Evolutionary conservation across 495 filamentous ascomycete genomes (phyloP).

Genomic region (Penicillium malachiteum): DNA sequence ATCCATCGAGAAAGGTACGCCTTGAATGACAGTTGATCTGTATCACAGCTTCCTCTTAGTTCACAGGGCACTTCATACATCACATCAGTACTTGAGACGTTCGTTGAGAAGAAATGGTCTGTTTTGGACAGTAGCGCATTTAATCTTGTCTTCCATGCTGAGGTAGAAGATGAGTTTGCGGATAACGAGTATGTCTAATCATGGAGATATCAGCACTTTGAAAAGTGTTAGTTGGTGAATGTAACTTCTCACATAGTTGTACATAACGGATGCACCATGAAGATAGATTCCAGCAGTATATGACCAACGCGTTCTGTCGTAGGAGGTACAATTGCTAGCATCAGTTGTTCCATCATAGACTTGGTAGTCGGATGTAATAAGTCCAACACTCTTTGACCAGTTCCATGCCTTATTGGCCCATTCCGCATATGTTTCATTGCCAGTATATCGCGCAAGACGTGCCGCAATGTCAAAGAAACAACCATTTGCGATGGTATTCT

Average conservation of each 20-base stretch:
- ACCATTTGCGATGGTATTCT: conserved; percentile 73
- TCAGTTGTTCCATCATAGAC: conserved; percentile 62
- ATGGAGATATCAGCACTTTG: too few species aligned
- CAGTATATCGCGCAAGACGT: conserved; percentile 69
- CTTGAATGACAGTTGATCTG: conserved; percentile 45
- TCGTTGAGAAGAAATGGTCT: conserved; percentile 54
- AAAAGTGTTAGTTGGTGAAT: not conserved
- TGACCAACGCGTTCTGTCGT: conserved; percentile 13
- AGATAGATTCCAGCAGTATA: conserved; percentile 17
- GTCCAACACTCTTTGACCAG: conserved; percentile 59
- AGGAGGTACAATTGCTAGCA: conserved; percentile 31
- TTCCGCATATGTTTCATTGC: conserved; percentile 68
- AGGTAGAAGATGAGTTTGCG: conserved; percentile 36
- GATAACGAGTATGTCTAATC: conserved; percentile 10
- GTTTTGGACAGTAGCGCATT: conserved; percentile 53
- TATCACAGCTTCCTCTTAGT: conserved; percentile 30
- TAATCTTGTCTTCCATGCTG: conserved; percentile 50
- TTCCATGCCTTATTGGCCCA: conserved; percentile 69
- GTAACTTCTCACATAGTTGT: conserved; percentile 16
- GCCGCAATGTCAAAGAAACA: conserved; percentile 75
- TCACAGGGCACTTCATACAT: conserved; percentile 46
- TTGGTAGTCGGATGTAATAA: conserved; percentile 56
- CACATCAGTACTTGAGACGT: conserved; percentile 33
- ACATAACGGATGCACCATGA: conserved; percentile 20
- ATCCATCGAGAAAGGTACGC: conserved; percentile 47